Conservation (phyloP, 345 rosid genomes). For the Euphorbia peplus region DNA sequence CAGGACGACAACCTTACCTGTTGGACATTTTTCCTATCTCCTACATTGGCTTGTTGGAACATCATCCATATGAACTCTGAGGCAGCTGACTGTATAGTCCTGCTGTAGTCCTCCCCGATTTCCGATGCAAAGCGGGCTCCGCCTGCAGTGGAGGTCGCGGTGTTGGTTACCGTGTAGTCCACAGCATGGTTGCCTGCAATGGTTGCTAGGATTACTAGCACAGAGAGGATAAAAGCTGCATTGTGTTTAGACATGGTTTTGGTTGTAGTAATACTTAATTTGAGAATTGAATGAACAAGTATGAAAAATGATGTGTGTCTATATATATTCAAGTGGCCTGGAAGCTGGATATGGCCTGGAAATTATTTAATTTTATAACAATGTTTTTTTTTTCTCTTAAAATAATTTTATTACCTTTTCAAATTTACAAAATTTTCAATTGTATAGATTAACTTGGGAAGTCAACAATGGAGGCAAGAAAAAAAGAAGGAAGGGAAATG, state of each 20-base stretch:
- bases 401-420: background rate
- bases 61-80: conserved; percentile 27
- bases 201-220: conserved; percentile 25
- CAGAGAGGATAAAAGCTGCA: conserved; percentile 7
- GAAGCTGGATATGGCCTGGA: background rate
- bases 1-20: background rate
- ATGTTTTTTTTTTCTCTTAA: too few relatives aligned
- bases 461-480: background rate
- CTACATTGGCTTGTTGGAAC: conserved; percentile 15
- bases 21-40: conserved; percentile 19
- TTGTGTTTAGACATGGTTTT: conserved; percentile 17
- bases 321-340: background rate
- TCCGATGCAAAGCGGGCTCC: conserved; percentile 19
- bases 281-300: background rate
- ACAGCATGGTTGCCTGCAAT: conserved; percentile 30
- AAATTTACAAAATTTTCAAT: too few relatives aligned
- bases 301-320: background rate
- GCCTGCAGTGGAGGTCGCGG: conserved; percentile 1
- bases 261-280: background rate
- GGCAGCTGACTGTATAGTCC: conserved; percentile 15
- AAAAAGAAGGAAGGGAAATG: background rate
- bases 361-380: too few relatives aligned
- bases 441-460: background rate
- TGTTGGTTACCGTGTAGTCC: conserved; percentile 39
- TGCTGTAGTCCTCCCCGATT: conserved; percentile 20